Conservation (phyloP, 768 basidiomycete genomes). For the Kondoa malvinella region DNA sequence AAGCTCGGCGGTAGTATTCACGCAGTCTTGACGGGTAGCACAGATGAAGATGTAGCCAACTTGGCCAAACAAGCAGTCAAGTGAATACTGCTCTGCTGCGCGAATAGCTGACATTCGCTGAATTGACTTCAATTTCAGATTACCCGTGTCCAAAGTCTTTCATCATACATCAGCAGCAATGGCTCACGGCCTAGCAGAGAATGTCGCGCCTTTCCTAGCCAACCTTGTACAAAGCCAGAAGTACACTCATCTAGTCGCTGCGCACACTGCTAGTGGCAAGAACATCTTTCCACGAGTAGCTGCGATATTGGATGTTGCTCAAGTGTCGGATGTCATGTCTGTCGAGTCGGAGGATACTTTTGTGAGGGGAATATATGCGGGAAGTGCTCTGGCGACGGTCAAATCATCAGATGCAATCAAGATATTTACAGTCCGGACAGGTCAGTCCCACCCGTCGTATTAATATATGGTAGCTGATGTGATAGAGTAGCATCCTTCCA, state of each 20-base stretch:
- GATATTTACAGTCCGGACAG: slow-evolving; percentile 84
- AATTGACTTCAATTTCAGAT: slow-evolving; percentile 11
- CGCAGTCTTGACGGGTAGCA: slow-evolving; percentile 52
- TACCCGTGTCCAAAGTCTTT: slow-evolving; percentile 43
- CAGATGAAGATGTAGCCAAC: slow-evolving; percentile 44
- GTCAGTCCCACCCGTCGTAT: slow-evolving; percentile 40
- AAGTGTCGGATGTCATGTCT: slow-evolving; percentile 73
- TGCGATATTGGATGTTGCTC: slow-evolving; percentile 70
- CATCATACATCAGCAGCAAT: slow-evolving; percentile 58
- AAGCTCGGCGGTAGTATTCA: slow-evolving; percentile 74
- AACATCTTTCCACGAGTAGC: slow-evolving; percentile 84
- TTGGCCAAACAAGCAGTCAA: slow-evolving; percentile 64
- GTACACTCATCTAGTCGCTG: slow-evolving; percentile 80
- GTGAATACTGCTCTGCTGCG: slow-evolving; percentile 35
- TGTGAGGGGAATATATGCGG: slow-evolving; percentile 88
- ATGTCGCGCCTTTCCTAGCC: slow-evolving; percentile 64
- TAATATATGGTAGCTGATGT: neutral
- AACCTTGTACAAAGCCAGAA: slow-evolving; percentile 38
- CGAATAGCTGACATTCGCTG: neutral
- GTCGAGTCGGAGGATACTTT: slow-evolving; percentile 59
- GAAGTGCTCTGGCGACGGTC: slow-evolving; percentile 89
- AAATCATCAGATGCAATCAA: slow-evolving; percentile 65
- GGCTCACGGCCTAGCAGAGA: slow-evolving; percentile 52
- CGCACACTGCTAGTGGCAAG: slow-evolving; percentile 82
- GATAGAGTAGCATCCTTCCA: slow-evolving; percentile 38